Conservation (phyloP, 148 eudicot species). For the Arctostaphylos glauca region DNA sequence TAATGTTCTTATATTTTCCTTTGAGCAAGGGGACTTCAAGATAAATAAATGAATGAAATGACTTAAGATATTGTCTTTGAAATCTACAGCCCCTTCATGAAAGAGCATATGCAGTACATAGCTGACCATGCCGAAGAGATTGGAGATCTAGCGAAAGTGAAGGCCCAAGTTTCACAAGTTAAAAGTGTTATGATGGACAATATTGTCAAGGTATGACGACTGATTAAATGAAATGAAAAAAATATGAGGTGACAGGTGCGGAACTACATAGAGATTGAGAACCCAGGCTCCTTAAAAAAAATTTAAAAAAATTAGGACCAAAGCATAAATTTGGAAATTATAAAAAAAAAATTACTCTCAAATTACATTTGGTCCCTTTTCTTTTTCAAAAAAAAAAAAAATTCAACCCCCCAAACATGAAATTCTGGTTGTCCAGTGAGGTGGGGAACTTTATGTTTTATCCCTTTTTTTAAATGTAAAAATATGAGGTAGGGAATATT, state of each 20-base stretch:
- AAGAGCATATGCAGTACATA: slow-evolving; percentile 67
- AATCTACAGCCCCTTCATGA: slow-evolving; percentile 56
- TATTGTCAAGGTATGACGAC: slow-evolving; percentile 52
- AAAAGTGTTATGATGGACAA: slow-evolving; percentile 61
- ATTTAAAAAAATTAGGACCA: no score
- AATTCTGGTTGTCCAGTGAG: no score
- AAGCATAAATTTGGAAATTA: no score
- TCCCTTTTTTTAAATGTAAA: no score
- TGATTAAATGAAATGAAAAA: background rate
- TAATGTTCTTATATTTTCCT: background rate
- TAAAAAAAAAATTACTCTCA: no score
- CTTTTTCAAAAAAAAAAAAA: background rate
- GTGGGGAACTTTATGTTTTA: no score
- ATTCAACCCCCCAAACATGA: no score
- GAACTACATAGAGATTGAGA: background rate
- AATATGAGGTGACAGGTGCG: no score
- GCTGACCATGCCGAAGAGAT: slow-evolving; percentile 67
- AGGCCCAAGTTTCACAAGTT: slow-evolving; percentile 68
- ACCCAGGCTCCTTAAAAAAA: background rate
- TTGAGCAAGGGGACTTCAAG: no score
- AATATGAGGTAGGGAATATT: no score
- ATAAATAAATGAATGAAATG: background rate
- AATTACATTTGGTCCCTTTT: no score
- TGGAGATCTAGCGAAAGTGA: slow-evolving; percentile 54
- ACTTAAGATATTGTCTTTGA: background rate